Base-by-base conservation (phyloP, 768 basidiomycete species). In the Chalciporus pseudorubinellus region DNA sequence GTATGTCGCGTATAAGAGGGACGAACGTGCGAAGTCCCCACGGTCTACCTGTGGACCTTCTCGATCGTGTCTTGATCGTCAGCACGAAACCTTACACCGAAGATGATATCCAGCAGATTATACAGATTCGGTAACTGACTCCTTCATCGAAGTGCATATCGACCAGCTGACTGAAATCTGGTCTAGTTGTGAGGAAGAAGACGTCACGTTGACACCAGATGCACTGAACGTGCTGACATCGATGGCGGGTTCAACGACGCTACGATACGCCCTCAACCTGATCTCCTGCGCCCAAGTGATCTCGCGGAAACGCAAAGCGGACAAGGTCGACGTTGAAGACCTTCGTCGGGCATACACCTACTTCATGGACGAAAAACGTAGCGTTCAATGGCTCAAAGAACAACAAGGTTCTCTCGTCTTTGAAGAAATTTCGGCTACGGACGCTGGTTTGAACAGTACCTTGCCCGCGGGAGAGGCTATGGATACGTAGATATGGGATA, bases 1-100 rank as follows among this genome's bases (percentile, higher is more conserved):
- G 95, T 5, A 93, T 93, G 81, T 84, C 94, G 5, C 81, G 90
- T 46, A 97, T 99, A 70, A 81, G 95, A 55, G 95, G 95, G 31
- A 98, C 95, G 20, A 94, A 91, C 64, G 92, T 94, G 74, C 85
- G 86, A 60, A 89, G 87, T 58, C 95, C 95, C 2, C 95, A 99
- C 65, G 95, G 95, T 24, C 82, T 99, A 8, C 95, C 95, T 0
- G 85, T 91, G 28, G 95, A 98, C 70, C 77, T 98, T 29, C 81
- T 99, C 48, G 95, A 99, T 72, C 84, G 95, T 33, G 91, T 98
- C 40, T 74, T 98, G 57, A 99, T 99, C 61, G 94, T 99, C 71
- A 90, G 87, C 67, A 99, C 97, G 16, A 84, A 84, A 59, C 84
- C 87, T 12, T 99, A 99, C 65, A 68, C 74, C 11, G 79, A 84